Evolutionary conservation across 2,329 filamentous ascomycete genomes (phyloP), one percentile per base, ranked within the genome.

Genomic region (Colletotrichum siamense): DNA sequence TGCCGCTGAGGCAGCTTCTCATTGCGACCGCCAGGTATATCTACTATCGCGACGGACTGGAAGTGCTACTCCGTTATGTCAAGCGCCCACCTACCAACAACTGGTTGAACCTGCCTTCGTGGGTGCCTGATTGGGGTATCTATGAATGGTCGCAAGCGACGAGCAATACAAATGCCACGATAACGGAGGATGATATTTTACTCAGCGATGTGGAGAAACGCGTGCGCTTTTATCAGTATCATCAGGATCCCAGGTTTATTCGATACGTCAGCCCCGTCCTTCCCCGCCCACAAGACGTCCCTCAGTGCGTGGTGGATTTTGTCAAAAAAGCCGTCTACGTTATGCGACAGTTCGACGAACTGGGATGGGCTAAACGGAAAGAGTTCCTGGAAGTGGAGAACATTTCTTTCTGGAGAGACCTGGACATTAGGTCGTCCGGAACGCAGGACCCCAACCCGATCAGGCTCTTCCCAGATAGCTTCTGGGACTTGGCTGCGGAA

Each of bases 41-140:
- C 22, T 0, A 0, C 7, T 0, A 2, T 5, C 5, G 13, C 1
- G 13, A 57, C 52, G 52, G 52, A 2, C 24, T 1, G 22, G 7
- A 8, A 1, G 7, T 24, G 24, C 13, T 57, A 2, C 52, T 57
- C 4, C 13, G 2, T 6, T 57, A 22, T 22, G 52, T 6, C 0
- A 57, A 57, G 52, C 52, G 0, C 4, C 4, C 12, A 3, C 7
- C 4, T 0, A 24, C 13, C 24, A 24, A 15, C 13, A 9, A 9
- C 13, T 57, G 52, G 52, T 0, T 57, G 22, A 26, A 57, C 1
- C 3, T 57, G 52, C 52, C 22, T 5, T 57, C 52, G 4, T 57
- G 52, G 52, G 52, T 57, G 12, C 52, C 57, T 12, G 0, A 61
- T 3, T 61, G 57, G 57, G 57, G 57, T 0, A 61, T 61, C 2